phyloP scores from a whole-genome alignment of 495 filamentous ascomycete species.

The Jackrogersella minutella region DNA sequence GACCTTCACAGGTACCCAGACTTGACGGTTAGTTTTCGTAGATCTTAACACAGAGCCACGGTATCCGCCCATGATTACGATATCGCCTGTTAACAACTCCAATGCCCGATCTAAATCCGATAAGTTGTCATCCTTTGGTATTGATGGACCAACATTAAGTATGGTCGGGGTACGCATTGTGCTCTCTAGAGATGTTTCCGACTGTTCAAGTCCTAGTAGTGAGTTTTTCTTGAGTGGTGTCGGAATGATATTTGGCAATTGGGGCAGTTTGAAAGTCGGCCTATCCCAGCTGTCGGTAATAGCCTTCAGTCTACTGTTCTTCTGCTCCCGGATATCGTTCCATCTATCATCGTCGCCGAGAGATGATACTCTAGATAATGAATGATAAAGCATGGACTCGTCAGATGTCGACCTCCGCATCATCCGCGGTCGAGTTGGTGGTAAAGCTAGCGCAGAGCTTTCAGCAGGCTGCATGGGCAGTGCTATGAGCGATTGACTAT shows the following conservation, averaged over 20 bases:
- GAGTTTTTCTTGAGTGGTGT: slow-evolving; percentile 50
- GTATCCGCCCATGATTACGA: slow-evolving; percentile 92
- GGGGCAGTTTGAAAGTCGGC: slow-evolving; percentile 72
- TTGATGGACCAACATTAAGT: slow-evolving; percentile 7
- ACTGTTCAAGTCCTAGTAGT: slow-evolving; percentile 34
- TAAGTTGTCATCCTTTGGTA: slow-evolving; percentile 38
- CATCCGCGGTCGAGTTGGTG: slow-evolving; percentile 37
- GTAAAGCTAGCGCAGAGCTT: slow-evolving; percentile 29
- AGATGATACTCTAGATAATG: slow-evolving; percentile 79
- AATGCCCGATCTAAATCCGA: slow-evolving; percentile 68
- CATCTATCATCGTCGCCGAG: slow-evolving; percentile 88
- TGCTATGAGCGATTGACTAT: slow-evolving; percentile 42
- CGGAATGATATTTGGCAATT: slow-evolving; percentile 65
- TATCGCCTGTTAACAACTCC: slow-evolving; percentile 77
- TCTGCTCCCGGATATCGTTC: slow-evolving; percentile 76
- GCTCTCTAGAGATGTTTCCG: slow-evolving; percentile 27
- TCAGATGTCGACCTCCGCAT: slow-evolving; percentile 76
- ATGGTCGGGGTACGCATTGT: slow-evolving; percentile 13
- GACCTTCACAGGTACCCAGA: slow-evolving; percentile 95
- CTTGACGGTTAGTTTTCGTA: slow-evolving; percentile 77
- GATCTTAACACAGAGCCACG: slow-evolving; percentile 88
- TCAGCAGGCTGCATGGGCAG: slow-evolving; percentile 41
- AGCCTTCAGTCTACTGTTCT: slow-evolving; percentile 89
- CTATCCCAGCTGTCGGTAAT: slow-evolving; percentile 87
- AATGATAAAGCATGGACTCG: slow-evolving; percentile 72